These are phyloP conservation scores for Rhizophagus sp. DNA, from an alignment of 192 early-diverging fungal genomes.

Conservation along the genomic window DNA sequence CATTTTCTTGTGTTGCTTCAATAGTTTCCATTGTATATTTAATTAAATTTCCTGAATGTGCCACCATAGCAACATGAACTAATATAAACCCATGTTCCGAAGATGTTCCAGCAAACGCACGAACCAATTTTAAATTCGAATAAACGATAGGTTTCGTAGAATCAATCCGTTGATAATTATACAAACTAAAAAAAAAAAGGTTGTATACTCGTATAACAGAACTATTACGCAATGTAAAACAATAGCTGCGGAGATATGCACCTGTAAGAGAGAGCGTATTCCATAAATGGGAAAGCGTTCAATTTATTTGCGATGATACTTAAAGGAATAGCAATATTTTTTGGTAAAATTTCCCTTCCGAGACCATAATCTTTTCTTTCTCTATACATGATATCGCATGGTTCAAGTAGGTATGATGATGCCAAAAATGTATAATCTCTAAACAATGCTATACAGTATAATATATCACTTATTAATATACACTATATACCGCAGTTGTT, in stretches of 20 bases:
- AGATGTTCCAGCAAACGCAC: constrained; percentile 72
- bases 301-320: constrained; percentile 70
- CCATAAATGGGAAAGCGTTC: constrained; percentile 74
- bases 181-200: constrained; percentile 54
- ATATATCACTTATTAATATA: neutral
- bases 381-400: constrained; percentile 80
- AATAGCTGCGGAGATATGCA: constrained; percentile 29
- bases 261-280: constrained; percentile 70
- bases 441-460: constrained; percentile 60
- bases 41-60: constrained; percentile 69
- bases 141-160: constrained; percentile 50
- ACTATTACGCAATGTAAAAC: no score
- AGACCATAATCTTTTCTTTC: constrained; percentile 76
- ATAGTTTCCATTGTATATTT: constrained; percentile 61
- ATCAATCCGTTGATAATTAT: constrained; percentile 82
- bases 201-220: neutral
- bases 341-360: constrained; percentile 72
- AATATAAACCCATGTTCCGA: constrained; percentile 84
- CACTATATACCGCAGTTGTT: neutral
- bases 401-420: constrained; percentile 87
- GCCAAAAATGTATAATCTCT: constrained; percentile 88
- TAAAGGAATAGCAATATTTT: constrained; percentile 78
- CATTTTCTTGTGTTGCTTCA: constrained; percentile 44
- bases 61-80: constrained; percentile 88
- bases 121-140: constrained; percentile 77